A percentile compares a stretch with the other conserved stretches of the same genome.
Conservation (phyloP, 148 eudicot species). For the Vaccinium vitisidaea region DNA sequence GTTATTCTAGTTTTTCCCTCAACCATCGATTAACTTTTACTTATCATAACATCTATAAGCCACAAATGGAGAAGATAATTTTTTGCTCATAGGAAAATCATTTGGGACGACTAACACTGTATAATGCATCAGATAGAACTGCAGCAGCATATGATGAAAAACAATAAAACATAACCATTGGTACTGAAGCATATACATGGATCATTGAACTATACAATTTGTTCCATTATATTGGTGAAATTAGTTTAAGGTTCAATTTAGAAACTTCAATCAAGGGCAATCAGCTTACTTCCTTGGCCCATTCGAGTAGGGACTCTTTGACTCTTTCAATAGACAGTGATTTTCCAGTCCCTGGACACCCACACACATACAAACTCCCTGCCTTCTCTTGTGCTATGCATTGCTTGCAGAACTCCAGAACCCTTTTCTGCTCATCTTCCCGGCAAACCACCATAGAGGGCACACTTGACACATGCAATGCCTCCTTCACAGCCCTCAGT, state of each 20-base stretch:
- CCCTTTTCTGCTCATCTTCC: slow-evolving; percentile 63
- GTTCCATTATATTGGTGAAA: not conserved
- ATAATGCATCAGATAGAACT: not conserved
- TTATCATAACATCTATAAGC: not conserved
- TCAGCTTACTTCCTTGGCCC: slow-evolving; percentile 69
- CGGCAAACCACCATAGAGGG: slow-evolving; percentile 62
- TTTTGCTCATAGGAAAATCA: not conserved
- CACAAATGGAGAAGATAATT: not conserved
- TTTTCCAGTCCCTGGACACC: slow-evolving; percentile 96
- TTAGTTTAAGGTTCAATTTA: not conserved
- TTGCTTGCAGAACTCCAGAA: slow-evolving; percentile 66
- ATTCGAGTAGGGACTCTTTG: slow-evolving; percentile 45
- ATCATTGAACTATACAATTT: not conserved
- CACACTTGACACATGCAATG: slow-evolving; percentile 68
- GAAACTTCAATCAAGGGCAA: slow-evolving; percentile 5
- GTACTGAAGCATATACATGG: not conserved
- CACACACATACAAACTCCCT: slow-evolving; percentile 85
- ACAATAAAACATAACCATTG: not conserved
- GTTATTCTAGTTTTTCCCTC: not conserved
- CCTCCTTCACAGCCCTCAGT: slow-evolving; percentile 73
- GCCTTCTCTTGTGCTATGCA: slow-evolving; percentile 60
- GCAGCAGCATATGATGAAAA: not conserved
- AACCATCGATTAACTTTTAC: not conserved
- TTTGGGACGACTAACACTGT: not conserved
- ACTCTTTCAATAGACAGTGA: slow-evolving; percentile 84